These are phyloP conservation scores for Arctostaphylos glauca DNA, from an alignment of 148 eudicot genomes.

Conservation along the genomic window DNA sequence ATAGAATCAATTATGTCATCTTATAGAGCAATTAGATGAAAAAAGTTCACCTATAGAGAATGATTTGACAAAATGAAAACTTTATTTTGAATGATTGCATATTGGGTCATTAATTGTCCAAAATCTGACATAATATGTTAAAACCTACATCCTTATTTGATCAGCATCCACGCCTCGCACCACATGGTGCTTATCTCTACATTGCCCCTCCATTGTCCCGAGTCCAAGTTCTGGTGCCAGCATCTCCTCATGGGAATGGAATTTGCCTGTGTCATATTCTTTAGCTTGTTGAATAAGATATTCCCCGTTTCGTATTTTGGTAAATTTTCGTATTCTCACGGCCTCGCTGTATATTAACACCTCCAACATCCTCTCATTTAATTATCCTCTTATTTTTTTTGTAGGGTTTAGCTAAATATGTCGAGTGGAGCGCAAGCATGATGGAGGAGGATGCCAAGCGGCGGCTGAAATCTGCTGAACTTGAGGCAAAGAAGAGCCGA, in stretches of 20 bases:
- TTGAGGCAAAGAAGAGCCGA: constrained; percentile 76
- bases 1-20: background rate
- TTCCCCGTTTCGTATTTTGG: no score
- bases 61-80: background rate
- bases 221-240: background rate
- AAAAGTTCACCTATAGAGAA: background rate
- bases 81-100: background rate
- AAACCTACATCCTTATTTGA: background rate
- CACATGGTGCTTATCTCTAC: background rate
- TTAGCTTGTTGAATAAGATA: background rate
- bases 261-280: background rate
- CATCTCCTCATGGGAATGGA: background rate
- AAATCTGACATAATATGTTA: background rate
- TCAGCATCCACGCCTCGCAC: background rate
- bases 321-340: background rate
- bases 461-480: constrained; percentile 69
- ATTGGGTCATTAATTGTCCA: background rate
- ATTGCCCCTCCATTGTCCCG: background rate
- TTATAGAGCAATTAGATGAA: background rate
- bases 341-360: background rate
- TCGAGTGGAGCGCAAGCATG: constrained; percentile 89
- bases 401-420: constrained; percentile 91
- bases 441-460: constrained; percentile 72
- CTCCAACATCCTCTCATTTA: background rate
- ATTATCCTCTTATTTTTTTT: background rate